Percentiles rank a stretch among this genome's conserved stretches.
phyloP scores from a whole-genome alignment of 352 stramenopile species.

The Thraustochytrium sp. region DNA sequence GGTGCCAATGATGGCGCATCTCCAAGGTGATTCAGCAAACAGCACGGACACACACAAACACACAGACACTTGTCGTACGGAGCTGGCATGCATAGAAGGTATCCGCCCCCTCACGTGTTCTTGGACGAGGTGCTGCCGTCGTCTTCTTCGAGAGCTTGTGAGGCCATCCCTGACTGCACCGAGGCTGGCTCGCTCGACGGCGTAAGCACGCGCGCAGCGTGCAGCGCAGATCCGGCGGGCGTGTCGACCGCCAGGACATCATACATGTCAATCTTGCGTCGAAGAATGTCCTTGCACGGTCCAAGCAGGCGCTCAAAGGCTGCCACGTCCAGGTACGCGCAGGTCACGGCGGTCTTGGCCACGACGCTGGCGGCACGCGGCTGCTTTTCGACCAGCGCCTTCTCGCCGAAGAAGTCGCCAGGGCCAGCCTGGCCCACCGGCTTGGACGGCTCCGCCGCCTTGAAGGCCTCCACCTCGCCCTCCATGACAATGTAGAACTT shows the following conservation, averaged over 20 bases:
- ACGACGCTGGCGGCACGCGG: constrained; percentile 28
- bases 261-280: constrained; percentile 21
- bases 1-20: too few species aligned
- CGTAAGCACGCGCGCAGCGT: constrained; percentile 6
- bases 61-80: too few species aligned
- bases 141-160: too few species aligned
- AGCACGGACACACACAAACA: too few species aligned
- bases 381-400: constrained; percentile 26
- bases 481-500: constrained; percentile 40
- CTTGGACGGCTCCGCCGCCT: neutral
- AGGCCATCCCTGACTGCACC: too few species aligned
- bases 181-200: neutral
- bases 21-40: too few species aligned
- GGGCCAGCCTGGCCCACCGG: constrained; percentile 52
- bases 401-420: constrained; percentile 59
- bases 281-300: constrained; percentile 41
- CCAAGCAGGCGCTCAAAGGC: constrained; percentile 40
- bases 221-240: neutral
- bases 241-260: neutral
- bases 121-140: too few species aligned
- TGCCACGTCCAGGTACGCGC: constrained; percentile 32
- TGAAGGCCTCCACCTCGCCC: neutral
- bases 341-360: neutral
- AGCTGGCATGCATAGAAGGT: too few species aligned
- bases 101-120: too few species aligned